Conservation (phyloP, 2,329 filamentous ascomycete species). For the Arachnomyces sp. region DNA sequence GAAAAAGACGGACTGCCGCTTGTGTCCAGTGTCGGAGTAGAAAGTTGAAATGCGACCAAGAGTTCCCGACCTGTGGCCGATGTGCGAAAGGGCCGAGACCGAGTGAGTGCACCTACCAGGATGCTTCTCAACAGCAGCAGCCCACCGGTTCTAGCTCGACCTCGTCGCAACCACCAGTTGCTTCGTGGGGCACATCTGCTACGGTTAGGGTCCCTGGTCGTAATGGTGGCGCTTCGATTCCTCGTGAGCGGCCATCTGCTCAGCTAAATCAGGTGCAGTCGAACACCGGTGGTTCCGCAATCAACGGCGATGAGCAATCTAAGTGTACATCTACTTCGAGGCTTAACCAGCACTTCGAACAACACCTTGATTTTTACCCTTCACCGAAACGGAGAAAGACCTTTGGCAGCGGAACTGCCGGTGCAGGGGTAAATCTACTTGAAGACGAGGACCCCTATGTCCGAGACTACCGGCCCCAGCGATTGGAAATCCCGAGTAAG, state of each 20-base stretch:
- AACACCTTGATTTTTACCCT: neutral
- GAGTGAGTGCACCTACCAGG: constrained; percentile 32
- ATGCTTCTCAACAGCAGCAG: constrained; percentile 33
- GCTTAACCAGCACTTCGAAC: neutral
- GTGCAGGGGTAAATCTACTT: neutral
- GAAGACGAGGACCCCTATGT: constrained; percentile 10
- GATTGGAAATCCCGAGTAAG: constrained; percentile 25
- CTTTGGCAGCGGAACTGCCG: neutral
- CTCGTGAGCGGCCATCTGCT: neutral
- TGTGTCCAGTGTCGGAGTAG: constrained; percentile 35
- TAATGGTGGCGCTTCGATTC: constrained; percentile 11
- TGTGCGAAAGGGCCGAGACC: constrained; percentile 31
- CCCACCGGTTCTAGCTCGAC: constrained; percentile 7
- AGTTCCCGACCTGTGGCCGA: constrained; percentile 32
- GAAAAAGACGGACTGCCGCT: constrained; percentile 32
- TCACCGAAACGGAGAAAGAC: neutral
- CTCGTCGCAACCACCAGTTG: too few relatives aligned
- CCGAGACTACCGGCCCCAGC: constrained; percentile 18
- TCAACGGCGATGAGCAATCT: too few relatives aligned
- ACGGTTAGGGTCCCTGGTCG: constrained; percentile 6
- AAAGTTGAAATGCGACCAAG: constrained; percentile 36
- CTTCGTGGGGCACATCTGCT: neutral
- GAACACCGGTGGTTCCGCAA: too few relatives aligned
- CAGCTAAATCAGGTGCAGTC: neutral
- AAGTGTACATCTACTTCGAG: neutral